Evolutionary conservation across 768 basidiomycete genomes (phyloP), one percentile per base, ranked within the genome.

Genomic region (Termitomyces sp.): DNA sequence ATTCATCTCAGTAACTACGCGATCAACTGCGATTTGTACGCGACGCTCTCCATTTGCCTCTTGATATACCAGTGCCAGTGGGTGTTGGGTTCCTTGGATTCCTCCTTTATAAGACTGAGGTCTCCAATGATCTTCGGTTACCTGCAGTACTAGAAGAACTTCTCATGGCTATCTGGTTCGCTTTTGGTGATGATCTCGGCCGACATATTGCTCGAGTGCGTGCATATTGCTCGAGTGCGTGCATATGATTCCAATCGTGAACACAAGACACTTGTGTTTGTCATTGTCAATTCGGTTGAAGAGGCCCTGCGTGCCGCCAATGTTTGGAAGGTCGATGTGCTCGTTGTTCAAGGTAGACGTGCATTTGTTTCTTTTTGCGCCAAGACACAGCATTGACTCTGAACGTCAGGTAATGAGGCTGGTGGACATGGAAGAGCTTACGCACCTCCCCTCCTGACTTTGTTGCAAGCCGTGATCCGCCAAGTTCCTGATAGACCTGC

Each of bases 281-380:
- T 81, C 2, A 77, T 76, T 40, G 74, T 85, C 12, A 70, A 73
- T 44, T 76, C 77, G 5, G 74, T 77, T 3, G 70, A 77, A 48
- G 76, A 79, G 35, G 84, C 83, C 1, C 65, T 73, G n/a, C 58
- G 66, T n/a, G 84, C 82, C 6, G 63, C 66, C 12, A 66, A 77
- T 21, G 68, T 76, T 2, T 80, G 76, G 75, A 75, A 77, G 41
- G 78, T 76, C 0, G 87, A 88, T 62, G 77, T 80, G 1, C 53
- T 88, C 34, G 81, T 88, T 7, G 81, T 77, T 0, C 87, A 89
- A 77, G 85, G 86, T 82, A 60, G 17, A 34, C 45, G 10, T 37
- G 15, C 10, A 15, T 28, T 21, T 32, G 21, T 32, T 14, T 12
- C 14, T 53, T 21, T 40, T 35, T 67, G 69, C 34, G 66, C 30